Percentiles rank a stretch among this genome's conserved stretches.
These are phyloP conservation scores for Yarrowia porcina DNA, from an alignment of 805 yeast species.

Conservation along the genomic window DNA sequence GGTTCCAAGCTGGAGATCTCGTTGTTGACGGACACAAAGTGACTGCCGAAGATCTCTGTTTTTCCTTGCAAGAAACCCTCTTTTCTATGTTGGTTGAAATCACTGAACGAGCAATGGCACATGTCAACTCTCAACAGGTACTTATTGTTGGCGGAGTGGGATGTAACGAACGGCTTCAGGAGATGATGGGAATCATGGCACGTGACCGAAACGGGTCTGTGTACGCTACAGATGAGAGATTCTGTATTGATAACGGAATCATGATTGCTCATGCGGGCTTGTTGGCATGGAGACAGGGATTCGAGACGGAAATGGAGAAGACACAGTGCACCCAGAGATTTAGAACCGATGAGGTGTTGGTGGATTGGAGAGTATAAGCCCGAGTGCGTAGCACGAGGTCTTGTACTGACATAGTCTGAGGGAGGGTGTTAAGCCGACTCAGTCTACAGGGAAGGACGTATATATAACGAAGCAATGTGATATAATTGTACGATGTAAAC, in stretches of 20 bases:
- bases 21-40: conserved; percentile 47
- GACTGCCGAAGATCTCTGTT: conserved; percentile 85
- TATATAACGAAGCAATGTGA: too few species aligned
- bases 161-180: conserved; percentile 82
- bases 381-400: neutral
- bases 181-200: conserved; percentile 97
- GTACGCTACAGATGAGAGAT: conserved; percentile 92
- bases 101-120: conserved; percentile 98
- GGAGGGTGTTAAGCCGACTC: too few species aligned
- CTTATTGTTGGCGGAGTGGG: conserved; percentile 99
- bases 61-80: conserved; percentile 84
- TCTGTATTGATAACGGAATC: conserved; percentile 96
- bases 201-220: conserved; percentile 83
- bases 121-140: conserved; percentile 83
- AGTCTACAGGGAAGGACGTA: neutral
- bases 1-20: conserved; percentile 49
- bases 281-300: conserved; percentile 79
- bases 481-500: too few species aligned
- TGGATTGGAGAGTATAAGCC: conserved; percentile 68
- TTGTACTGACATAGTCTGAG: too few species aligned
- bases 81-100: conserved; percentile 97
- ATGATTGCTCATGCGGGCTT: conserved; percentile 99
- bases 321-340: conserved; percentile 91
- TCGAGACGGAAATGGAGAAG: conserved; percentile 51
- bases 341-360: conserved; percentile 89